Percentiles rank a stretch among this genome's conserved stretches.
These are phyloP conservation scores for Fusarium sp. DNA, from an alignment of 2,329 filamentous ascomycete species.

Conservation along the genomic window DNA sequence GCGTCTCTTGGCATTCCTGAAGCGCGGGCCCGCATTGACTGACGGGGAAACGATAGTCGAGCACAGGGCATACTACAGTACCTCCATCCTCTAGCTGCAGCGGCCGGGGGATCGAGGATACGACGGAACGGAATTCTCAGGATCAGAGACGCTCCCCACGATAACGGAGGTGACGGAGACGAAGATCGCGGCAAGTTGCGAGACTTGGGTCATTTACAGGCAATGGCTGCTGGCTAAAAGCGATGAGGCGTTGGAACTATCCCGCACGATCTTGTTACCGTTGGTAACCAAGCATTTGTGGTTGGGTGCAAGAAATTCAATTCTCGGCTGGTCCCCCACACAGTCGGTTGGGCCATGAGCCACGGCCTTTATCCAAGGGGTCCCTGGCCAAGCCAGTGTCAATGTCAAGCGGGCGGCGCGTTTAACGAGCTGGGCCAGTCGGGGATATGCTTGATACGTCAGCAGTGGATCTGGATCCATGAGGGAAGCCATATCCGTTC, in stretches of 20 bases:
- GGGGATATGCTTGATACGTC: slow-evolving; percentile 37
- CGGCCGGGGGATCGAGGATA: neutral
- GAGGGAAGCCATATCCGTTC: neutral
- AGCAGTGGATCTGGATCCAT: slow-evolving; percentile 33
- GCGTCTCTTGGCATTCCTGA: slow-evolving; percentile 36
- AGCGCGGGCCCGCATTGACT: slow-evolving; percentile 31
- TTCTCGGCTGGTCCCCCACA: slow-evolving; percentile 36
- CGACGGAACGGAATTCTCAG: slow-evolving; percentile 8
- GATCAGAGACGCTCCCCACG: neutral
- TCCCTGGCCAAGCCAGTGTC: slow-evolving; percentile 2
- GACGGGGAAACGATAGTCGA: slow-evolving; percentile 33
- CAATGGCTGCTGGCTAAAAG: slow-evolving; percentile 8
- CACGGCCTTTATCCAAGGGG: slow-evolving; percentile 18
- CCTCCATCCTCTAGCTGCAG: neutral
- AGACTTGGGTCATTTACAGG: neutral
- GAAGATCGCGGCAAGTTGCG: neutral
- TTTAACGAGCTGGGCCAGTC: slow-evolving; percentile 11
- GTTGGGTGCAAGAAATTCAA: slow-evolving; percentile 14
- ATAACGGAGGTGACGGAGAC: slow-evolving; percentile 1
- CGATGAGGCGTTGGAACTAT: slow-evolving; percentile 14
- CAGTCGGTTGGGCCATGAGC: slow-evolving; percentile 19
- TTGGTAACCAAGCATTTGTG: slow-evolving; percentile 28
- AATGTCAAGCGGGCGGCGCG: slow-evolving; percentile 14
- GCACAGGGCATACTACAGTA: neutral
- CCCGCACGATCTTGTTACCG: slow-evolving; percentile 19